phyloP scores from a whole-genome alignment of 352 stramenopile genomes.

The Globisporangium okanoganense region DNA sequence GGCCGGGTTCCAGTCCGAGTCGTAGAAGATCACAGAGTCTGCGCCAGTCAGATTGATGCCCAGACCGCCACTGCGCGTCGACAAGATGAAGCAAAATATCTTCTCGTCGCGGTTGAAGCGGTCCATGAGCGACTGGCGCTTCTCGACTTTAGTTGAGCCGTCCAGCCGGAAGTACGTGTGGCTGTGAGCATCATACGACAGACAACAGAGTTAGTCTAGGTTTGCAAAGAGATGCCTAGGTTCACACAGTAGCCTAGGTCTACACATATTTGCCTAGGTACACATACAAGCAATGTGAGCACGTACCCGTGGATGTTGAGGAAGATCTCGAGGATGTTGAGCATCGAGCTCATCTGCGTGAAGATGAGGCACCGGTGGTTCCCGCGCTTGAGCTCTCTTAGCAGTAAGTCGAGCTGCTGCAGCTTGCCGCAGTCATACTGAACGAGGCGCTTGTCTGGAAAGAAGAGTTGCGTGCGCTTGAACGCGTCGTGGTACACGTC shows the following conservation, averaged over 20 bases:
- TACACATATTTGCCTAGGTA: not conserved
- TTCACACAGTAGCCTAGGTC: not conserved
- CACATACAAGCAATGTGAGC: not conserved
- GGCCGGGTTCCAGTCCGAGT: conserved; percentile 93
- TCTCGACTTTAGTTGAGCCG: conserved; percentile 94
- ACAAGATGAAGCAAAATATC: conserved; percentile 99
- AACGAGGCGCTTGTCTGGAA: conserved; percentile 97
- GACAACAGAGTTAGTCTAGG: not conserved
- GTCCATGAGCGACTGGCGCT: conserved; percentile 97
- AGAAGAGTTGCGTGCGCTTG: conserved; percentile 89
- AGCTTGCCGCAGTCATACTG: conserved; percentile 97
- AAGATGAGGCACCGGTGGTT: conserved; percentile 95
- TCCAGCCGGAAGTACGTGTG: conserved; percentile 98
- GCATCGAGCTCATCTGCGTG: conserved; percentile 99
- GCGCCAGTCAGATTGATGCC: conserved; percentile 99
- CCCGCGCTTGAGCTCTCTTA: conserved; percentile 94
- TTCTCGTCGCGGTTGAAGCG: conserved; percentile 97
- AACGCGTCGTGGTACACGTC: conserved; percentile 52
- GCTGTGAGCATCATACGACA: not conserved
- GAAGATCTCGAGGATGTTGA: conserved; percentile 99
- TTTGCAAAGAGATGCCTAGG: not conserved
- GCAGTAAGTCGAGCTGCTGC: conserved; percentile 85
- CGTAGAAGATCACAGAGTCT: conserved; percentile 93
- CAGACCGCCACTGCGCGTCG: conserved; percentile 94
- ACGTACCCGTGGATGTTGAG: conserved; percentile 93